Base-by-base conservation (phyloP, 2,329 filamentous ascomycete species). In the Myriosclerotinia duriaeana region DNA sequence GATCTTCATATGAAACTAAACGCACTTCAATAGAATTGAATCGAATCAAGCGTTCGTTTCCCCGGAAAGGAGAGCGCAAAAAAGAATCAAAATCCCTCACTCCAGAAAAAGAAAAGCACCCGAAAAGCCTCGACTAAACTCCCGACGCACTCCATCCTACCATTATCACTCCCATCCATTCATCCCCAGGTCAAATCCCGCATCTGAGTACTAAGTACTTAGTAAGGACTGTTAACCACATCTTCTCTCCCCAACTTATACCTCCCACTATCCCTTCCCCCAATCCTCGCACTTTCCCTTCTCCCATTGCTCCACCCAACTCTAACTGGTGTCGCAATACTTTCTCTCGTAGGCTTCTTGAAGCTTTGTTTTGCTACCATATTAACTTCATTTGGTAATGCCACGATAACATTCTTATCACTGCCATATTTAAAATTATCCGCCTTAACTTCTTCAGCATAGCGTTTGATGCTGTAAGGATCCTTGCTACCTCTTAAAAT, bases 391-490 rank as follows among this genome's bases (percentile, higher is more conserved):
- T 99, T 97, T 2, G 95, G 93, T 70, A 99, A 81, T 0, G 95
- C 95, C 46, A 99, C 94, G 74, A 99, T 97, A 74, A 99, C 92
- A 74, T 97, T 97, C 85, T 97, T 96, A 78, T 99, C 95, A 6
- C 89, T 93, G 56, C 94, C 94, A 75, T 93, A 99, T 74, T 95
- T 93, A 87, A 99, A 99, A 78, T 99, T 96, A 78, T 99, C 95
- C 5, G 95, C 95, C 83, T 96, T 97, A 76, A 99, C 93, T 70
- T 96, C 90, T 74, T 99, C 95, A 0, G 87, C 85, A 77, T 99
- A 99, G 20, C 95, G 89, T 83, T 98, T 97, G 83, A 99, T 98
- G 72, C 89, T 91, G 80, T 99, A 99, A 0, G 94, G 90, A 68
- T 95, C 90, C 78, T 93, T 95, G 71, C 85, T 85, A 63, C 91